Conservation (phyloP, 2,329 filamentous ascomycete species). For the Graphium sp. region DNA sequence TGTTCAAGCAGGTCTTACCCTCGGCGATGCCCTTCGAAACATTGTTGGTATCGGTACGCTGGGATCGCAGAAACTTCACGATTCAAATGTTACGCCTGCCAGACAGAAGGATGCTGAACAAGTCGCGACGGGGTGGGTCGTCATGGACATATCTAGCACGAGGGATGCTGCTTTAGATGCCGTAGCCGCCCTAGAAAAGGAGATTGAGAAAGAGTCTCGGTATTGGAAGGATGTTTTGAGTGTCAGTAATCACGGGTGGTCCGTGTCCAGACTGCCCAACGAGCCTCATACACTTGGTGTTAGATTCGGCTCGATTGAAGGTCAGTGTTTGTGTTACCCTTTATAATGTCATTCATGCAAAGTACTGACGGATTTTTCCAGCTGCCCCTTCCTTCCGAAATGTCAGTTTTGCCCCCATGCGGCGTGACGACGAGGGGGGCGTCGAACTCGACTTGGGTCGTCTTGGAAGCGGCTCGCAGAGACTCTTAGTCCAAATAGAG, state of each 20-base stretch:
- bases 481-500: slow-evolving; percentile 51
- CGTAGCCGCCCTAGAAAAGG: slow-evolving; percentile 54
- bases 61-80: slow-evolving; percentile 46
- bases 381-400: slow-evolving; percentile 42
- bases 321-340: slow-evolving; percentile 15
- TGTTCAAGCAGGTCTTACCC: slow-evolving; percentile 47
- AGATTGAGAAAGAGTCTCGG: slow-evolving; percentile 62
- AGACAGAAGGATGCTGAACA: slow-evolving; percentile 38
- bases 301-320: slow-evolving; percentile 76
- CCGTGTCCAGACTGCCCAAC: slow-evolving; percentile 59
- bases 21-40: slow-evolving; percentile 55
- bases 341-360: slow-evolving; percentile 10
- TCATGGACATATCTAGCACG: slow-evolving; percentile 59
- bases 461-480: slow-evolving; percentile 32
- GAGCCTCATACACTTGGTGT: slow-evolving; percentile 65
- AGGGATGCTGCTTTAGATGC: slow-evolving; percentile 59
- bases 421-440: slow-evolving; percentile 56
- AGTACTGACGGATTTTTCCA: slow-evolving; percentile 6
- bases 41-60: slow-evolving; percentile 60
- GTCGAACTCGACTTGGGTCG: slow-evolving; percentile 54
- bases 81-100: slow-evolving; percentile 39
- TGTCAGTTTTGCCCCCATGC: slow-evolving; percentile 66
- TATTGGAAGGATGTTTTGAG: slow-evolving; percentile 82
- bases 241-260: slow-evolving; percentile 75
- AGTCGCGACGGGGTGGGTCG: slow-evolving; percentile 53